These are phyloP conservation scores for Calcarisporium arbuscula DNA, from an alignment of 2,329 filamentous ascomycete species.

Conservation along the genomic window DNA sequence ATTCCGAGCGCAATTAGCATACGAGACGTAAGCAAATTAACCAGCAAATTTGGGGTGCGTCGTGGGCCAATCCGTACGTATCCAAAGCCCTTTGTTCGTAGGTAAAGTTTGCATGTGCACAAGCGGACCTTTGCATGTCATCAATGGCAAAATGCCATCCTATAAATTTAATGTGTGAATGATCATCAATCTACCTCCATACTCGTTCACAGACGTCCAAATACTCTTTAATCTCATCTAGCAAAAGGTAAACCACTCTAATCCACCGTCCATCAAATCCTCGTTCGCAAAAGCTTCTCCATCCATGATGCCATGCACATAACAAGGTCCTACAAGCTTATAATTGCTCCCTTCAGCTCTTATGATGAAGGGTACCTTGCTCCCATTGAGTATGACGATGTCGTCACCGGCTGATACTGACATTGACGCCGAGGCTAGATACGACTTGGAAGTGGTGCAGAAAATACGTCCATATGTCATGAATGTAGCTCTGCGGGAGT, in stretches of 20 bases:
- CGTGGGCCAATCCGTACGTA: no score
- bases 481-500: slow-evolving; percentile 2
- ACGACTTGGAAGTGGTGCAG: background rate
- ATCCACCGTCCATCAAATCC: background rate
- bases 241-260: slow-evolving; percentile 4
- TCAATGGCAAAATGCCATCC: no score
- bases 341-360: slow-evolving; percentile 1
- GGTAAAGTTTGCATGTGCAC: no score
- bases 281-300: background rate
- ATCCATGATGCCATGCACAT: slow-evolving; percentile 3
- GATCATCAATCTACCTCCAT: no score
- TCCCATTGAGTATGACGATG: background rate
- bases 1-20: no score
- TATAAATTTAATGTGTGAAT: no score
- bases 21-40: no score
- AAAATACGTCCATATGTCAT: slow-evolving; percentile 1
- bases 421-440: slow-evolving; percentile 1
- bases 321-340: slow-evolving; percentile 3
- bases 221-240: no score
- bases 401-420: background rate
- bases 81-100: no score
- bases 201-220: no score
- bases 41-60: no score
- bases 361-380: slow-evolving; percentile 3
- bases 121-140: no score